Base-by-base conservation (phyloP, 495 filamentous ascomycete genomes). In the Parathielavia hyrcaniae region DNA sequence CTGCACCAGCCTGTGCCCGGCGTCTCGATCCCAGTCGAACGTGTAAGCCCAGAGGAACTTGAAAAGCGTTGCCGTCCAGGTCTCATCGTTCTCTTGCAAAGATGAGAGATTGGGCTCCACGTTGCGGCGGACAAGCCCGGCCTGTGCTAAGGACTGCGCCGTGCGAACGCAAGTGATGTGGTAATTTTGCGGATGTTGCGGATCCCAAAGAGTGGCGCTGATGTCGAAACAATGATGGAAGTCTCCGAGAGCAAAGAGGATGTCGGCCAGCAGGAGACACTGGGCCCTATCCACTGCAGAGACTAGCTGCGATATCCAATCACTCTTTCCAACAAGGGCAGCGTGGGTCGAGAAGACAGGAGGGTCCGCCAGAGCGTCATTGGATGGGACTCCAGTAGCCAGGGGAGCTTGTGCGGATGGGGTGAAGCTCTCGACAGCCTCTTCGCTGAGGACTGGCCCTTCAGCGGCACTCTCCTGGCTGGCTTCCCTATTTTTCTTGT, bases 191-290 rank as follows among this genome's bases (percentile, higher is more conserved):
- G 12, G 36, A 16, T 5, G 30, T 1, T 26, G 14, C 17, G 1
- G 4, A 16, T 48, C 22, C 49, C 52, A 54, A 0, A 64, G 49
- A 0, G 17, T 22, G 0, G 22, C 16, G 30, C 48, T 39, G 20
- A 64, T 55, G 17, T 20, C 43, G 38, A 59, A 61, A 8, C 60
- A 30, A 16, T 40, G 44, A 17, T 55, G 20, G 12, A 26, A 12
- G 41, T 65, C 65, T 1, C 65, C 62, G 8, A 53, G 41, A 43
- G 47, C 60, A 16, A 51, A 39, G 14, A 64, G 51, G 4, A 57
- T 46, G 12, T 61, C 51, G 5, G 60, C 60, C 1, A 62, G 48
- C 0, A 34, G 5, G 17, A 43, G 50, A 17, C 34, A 22, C 5
- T 32, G 40, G 12, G 19, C 19, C 51, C 10, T 48, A 16, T 19